Evolutionary conservation across 1,284 basidiomycete species (phyloP).

Genomic region (Moesziomyces sp.): DNA sequence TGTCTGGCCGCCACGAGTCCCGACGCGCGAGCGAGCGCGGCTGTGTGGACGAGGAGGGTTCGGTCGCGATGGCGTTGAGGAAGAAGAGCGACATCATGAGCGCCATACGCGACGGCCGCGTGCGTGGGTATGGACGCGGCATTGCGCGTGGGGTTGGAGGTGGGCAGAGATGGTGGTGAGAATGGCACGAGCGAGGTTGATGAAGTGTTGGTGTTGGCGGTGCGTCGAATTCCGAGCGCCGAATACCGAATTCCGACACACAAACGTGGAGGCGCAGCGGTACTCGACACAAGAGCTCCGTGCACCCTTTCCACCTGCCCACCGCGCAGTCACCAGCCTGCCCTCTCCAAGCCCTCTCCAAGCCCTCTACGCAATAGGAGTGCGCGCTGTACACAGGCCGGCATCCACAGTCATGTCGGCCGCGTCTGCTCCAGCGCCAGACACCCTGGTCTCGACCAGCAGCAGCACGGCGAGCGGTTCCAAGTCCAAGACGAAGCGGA

Average conservation of each 20-base stretch:
- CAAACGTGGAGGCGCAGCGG: too few relatives aligned
- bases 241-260: neutral
- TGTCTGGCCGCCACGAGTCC: slow-evolving; percentile 34
- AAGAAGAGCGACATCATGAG: slow-evolving; percentile 32
- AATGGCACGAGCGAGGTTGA: neutral
- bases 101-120: slow-evolving; percentile 14
- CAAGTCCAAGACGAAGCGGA: slow-evolving; percentile 19
- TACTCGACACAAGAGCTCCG: neutral
- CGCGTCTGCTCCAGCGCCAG: neutral
- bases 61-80: slow-evolving; percentile 13
- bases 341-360: too few relatives aligned
- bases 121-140: neutral
- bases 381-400: neutral
- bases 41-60: slow-evolving; percentile 1
- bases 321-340: too few relatives aligned
- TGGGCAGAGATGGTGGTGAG: slow-evolving; percentile 6
- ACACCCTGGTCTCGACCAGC: neutral
- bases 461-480: neutral
- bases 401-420: neutral
- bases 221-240: neutral
- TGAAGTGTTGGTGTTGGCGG: too few relatives aligned
- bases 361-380: too few relatives aligned
- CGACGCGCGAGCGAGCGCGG: neutral
- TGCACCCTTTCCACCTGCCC: neutral
- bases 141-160: neutral